These are phyloP conservation scores for Baeospora myosura DNA, from an alignment of 1,284 basidiomycete species.

Conservation along the genomic window DNA sequence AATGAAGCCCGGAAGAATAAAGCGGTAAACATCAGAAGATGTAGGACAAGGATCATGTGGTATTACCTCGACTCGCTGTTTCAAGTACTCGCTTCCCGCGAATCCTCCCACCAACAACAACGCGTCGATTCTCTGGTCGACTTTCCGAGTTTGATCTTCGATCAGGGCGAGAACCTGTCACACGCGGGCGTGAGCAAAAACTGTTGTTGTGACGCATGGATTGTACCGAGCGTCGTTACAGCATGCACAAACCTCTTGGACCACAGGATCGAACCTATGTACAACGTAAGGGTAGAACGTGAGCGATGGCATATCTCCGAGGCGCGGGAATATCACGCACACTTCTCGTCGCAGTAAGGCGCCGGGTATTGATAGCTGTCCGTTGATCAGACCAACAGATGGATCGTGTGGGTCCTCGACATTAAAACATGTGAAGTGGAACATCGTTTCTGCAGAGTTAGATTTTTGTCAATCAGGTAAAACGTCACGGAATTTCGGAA, in stretches of 20 bases:
- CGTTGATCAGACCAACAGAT: slow-evolving; percentile 66
- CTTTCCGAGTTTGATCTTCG: slow-evolving; percentile 60
- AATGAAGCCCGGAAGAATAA: not conserved
- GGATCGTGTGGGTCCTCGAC: slow-evolving; percentile 70
- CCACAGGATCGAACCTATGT: slow-evolving; percentile 59
- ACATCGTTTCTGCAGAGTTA: slow-evolving; percentile 55
- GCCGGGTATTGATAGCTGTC: slow-evolving; percentile 74
- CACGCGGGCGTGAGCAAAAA: slow-evolving; percentile 11
- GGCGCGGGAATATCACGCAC: slow-evolving; percentile 14
- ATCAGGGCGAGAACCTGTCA: slow-evolving; percentile 65
- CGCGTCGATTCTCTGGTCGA: slow-evolving; percentile 65
- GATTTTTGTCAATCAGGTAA: slow-evolving; percentile 8
- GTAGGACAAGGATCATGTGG: slow-evolving; percentile 7
- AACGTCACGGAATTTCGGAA: slow-evolving; percentile 6
- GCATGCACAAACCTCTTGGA: slow-evolving; percentile 60
- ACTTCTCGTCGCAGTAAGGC: slow-evolving; percentile 68
- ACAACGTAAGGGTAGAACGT: not conserved
- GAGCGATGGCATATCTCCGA: not conserved
- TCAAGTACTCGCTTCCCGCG: slow-evolving; percentile 74
- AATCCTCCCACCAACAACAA: slow-evolving; percentile 81
- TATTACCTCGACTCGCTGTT: slow-evolving; percentile 62
- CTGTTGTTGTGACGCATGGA: slow-evolving; percentile 10
- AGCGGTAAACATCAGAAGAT: slow-evolving; percentile 9
- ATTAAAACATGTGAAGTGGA: slow-evolving; percentile 79
- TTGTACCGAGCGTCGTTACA: slow-evolving; percentile 9